A percentile compares a stretch with the other conserved stretches of the same genome.
These are phyloP conservation scores for Rhodotorula diobovata DNA, from an alignment of 768 basidiomycete genomes.

Conservation along the genomic window DNA sequence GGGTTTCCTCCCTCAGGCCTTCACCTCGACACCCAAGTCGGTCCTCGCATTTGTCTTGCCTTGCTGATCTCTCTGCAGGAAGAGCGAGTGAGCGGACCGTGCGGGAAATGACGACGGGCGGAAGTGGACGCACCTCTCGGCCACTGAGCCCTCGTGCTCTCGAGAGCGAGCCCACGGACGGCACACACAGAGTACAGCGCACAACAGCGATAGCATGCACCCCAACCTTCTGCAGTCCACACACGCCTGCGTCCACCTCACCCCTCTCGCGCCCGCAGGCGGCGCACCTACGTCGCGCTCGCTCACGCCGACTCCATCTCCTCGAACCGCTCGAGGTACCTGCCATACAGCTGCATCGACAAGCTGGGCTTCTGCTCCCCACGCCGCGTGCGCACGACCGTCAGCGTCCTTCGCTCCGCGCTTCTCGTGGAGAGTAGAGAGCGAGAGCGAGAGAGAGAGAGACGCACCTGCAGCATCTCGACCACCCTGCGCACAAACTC, in stretches of 20 bases:
- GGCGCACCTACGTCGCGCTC: not conserved
- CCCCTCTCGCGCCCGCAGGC: no score
- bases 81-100: no score
- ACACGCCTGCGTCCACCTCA: not conserved
- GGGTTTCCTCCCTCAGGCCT: no score
- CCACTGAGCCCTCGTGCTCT: no score
- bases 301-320: not conserved
- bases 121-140: no score
- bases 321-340: slow-evolving; percentile 27
- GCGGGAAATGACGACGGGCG: no score
- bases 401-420: not conserved
- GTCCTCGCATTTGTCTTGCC: no score
- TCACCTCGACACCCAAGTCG: no score
- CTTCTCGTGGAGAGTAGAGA: not conserved
- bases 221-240: not conserved
- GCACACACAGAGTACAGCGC: no score
- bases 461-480: slow-evolving; percentile 22
- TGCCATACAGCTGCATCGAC: slow-evolving; percentile 31
- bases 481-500: slow-evolving; percentile 15
- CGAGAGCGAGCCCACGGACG: no score
- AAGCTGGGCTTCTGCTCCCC: slow-evolving; percentile 19
- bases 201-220: not conserved
- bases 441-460: not conserved
- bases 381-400: no score
- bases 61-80: no score